phyloP scores from a whole-genome alignment of 352 stramenopile genomes.

The Globisporangium paddicum region DNA sequence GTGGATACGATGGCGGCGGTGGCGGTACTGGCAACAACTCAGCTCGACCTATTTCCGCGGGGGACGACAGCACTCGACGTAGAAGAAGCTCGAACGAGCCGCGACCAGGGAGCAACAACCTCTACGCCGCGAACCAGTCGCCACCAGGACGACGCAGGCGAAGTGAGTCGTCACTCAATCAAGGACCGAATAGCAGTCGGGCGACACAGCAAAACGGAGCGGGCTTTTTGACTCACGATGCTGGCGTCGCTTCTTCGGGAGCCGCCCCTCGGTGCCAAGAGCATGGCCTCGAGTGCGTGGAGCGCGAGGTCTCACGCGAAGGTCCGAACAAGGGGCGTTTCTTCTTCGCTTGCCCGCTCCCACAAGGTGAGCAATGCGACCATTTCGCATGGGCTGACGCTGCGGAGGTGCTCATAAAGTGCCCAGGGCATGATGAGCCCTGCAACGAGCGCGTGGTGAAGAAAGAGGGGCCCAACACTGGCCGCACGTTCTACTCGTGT shows the following conservation, averaged over 20 bases:
- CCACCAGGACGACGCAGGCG: background rate
- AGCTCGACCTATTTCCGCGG: background rate
- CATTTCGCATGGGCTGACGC: conserved; percentile 88
- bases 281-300: conserved; percentile 41
- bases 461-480: conserved; percentile 67
- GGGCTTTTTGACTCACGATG: background rate
- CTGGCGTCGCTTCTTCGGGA: background rate
- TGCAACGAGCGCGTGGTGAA: conserved; percentile 59
- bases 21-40: background rate
- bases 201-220: background rate
- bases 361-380: conserved; percentile 83
- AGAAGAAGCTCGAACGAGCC: background rate
- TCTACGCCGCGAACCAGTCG: background rate
- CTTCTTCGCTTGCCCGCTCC: conserved; percentile 89
- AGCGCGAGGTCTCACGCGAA: conserved; percentile 55
- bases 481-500: conserved; percentile 61
- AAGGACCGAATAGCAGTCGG: background rate
- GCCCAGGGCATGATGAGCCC: conserved; percentile 52
- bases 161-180: background rate
- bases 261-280: conserved; percentile 35
- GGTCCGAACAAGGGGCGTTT: conserved; percentile 88
- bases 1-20: conserved; percentile 5
- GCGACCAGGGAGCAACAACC: background rate
- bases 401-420: conserved; percentile 19
- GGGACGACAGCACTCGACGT: background rate